These are phyloP conservation scores for Kodamaea restingae DNA, from an alignment of 805 yeast species.

Conservation along the genomic window DNA sequence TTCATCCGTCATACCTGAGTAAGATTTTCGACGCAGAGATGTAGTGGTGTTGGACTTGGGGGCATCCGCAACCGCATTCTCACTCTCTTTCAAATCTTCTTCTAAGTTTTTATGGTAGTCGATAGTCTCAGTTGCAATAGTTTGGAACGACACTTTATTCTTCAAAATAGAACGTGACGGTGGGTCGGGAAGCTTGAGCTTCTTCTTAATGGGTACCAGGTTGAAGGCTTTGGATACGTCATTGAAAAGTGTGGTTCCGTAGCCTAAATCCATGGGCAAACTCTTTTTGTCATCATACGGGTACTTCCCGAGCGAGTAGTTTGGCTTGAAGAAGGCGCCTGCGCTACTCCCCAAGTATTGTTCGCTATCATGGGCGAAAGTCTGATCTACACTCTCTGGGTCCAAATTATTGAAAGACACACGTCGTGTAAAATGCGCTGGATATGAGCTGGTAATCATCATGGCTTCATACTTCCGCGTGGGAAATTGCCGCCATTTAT, in stretches of 20 bases:
- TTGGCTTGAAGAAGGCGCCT: conserved; percentile 8
- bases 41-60: not conserved
- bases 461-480: not conserved
- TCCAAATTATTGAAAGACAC: conserved; percentile 44
- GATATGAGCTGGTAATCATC: conserved; percentile 3
- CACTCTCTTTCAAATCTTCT: conserved; percentile 8
- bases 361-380: not conserved
- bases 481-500: conserved; percentile 1
- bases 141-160: conserved; percentile 27
- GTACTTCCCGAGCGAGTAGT: conserved; percentile 4
- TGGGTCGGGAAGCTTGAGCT: conserved; percentile 23
- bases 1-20: conserved; percentile 50
- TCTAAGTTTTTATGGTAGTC: conserved; percentile 18
- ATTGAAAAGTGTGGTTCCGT: conserved; percentile 16
- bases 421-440: conserved; percentile 26
- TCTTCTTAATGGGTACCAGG: conserved; percentile 12
- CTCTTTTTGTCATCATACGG: not conserved
- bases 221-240: conserved; percentile 17
- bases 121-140: conserved; percentile 19
- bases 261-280: conserved; percentile 15
- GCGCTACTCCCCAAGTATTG: conserved; percentile 4
- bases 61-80: conserved; percentile 4
- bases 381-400: conserved; percentile 15
- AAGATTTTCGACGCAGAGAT: conserved; percentile 38
- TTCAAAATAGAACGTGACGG: conserved; percentile 40